These are phyloP conservation scores for Penicillium steckii DNA, from an alignment of 495 filamentous ascomycete species.

Conservation along the genomic window DNA sequence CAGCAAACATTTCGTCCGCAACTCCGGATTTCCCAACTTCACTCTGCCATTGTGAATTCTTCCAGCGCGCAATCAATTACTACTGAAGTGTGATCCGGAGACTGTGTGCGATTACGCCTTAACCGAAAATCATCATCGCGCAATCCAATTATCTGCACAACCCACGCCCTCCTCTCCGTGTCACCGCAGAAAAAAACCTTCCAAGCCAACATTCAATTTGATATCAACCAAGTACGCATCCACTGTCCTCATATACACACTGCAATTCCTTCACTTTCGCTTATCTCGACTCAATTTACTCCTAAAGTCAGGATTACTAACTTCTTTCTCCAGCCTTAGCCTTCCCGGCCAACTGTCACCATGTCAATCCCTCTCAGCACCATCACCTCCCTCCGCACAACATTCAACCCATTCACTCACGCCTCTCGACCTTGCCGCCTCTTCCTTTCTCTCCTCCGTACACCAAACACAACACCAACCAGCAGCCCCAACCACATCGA, in stretches of 20 bases:
- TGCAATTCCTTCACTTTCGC: neutral
- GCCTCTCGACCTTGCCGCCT: slow-evolving; percentile 75
- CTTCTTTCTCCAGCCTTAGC: neutral
- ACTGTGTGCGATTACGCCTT: neutral
- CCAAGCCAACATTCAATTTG: slow-evolving; percentile 4
- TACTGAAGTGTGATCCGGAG: neutral
- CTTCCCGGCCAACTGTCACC: slow-evolving; percentile 23
- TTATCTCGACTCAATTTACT: neutral
- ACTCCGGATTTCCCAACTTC: slow-evolving; percentile 4
- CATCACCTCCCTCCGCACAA: slow-evolving; percentile 76
- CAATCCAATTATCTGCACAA: neutral
- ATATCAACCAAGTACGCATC: slow-evolving; percentile 16
- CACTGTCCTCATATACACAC: neutral
- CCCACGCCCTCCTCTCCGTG: neutral
- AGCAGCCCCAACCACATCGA: slow-evolving; percentile 72
- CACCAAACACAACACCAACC: slow-evolving; percentile 64
- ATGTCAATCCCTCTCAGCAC: slow-evolving; percentile 71
- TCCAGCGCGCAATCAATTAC: neutral
- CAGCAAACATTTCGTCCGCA: slow-evolving; percentile 32
- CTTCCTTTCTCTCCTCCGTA: slow-evolving; percentile 78
- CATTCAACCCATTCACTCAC: slow-evolving; percentile 88
- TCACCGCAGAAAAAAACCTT: slow-evolving; percentile 23
- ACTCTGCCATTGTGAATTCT: neutral
- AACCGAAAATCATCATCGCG: neutral
- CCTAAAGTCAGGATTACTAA: too few relatives aligned